Evolutionary conservation across 1,284 basidiomycete species (phyloP).

Genomic region (Malassezia pachydermatis): DNA sequence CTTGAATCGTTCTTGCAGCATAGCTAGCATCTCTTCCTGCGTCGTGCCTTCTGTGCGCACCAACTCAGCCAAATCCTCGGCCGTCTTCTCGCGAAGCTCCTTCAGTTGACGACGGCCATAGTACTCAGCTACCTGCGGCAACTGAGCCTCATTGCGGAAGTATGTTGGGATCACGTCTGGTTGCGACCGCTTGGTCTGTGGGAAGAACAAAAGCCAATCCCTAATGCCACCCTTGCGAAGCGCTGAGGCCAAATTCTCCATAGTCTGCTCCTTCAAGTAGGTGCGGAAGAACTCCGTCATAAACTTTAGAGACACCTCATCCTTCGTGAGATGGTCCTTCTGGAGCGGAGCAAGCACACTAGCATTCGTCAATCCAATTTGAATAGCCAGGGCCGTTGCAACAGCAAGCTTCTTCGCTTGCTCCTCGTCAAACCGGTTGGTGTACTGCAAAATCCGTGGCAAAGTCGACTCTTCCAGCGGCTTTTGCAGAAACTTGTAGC

Average conservation of each 20-base stretch:
- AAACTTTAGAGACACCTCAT: slow-evolving; percentile 63
- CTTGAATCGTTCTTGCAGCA: slow-evolving; percentile 19
- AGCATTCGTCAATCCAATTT: slow-evolving; percentile 67
- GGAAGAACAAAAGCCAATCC: slow-evolving; percentile 78
- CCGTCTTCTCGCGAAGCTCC: slow-evolving; percentile 51
- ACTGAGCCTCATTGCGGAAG: slow-evolving; percentile 59
- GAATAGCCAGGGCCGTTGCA: slow-evolving; percentile 68
- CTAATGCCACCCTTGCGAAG: slow-evolving; percentile 75
- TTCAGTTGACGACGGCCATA: slow-evolving; percentile 25
- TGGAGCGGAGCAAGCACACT: slow-evolving; percentile 69
- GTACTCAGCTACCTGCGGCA: slow-evolving; percentile 62
- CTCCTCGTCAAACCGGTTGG: slow-evolving; percentile 52
- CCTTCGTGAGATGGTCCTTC: slow-evolving; percentile 89
- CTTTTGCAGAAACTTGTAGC: slow-evolving; percentile 92
- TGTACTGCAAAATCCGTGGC: slow-evolving; percentile 75
- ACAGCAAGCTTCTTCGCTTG: slow-evolving; percentile 67
- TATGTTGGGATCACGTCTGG: slow-evolving; percentile 64
- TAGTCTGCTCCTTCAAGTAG: slow-evolving; percentile 67
- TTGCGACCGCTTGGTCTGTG: slow-evolving; percentile 62
- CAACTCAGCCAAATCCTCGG: slow-evolving; percentile 57
- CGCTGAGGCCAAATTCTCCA: slow-evolving; percentile 51
- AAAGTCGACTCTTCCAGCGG: slow-evolving; percentile 78
- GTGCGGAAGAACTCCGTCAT: slow-evolving; percentile 69
- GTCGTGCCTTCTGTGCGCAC: slow-evolving; percentile 49
- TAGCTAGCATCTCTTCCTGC: slow-evolving; percentile 19